Conservation (phyloP, 352 stramenopile genomes). For the Phytophthora constricta region DNA sequence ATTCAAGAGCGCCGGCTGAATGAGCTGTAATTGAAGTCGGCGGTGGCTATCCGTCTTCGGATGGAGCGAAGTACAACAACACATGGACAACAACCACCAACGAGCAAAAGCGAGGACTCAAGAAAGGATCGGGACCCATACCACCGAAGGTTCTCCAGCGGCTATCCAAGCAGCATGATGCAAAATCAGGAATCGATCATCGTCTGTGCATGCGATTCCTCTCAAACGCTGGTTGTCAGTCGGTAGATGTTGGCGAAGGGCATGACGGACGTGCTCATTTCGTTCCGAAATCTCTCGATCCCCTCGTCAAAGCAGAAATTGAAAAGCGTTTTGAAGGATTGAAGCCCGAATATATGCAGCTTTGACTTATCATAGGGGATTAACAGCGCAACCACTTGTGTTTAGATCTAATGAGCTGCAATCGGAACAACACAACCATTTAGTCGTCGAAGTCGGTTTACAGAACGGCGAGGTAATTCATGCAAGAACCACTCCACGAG, state of each 20-base stretch:
- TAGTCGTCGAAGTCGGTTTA: no score
- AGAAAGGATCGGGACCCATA: background rate
- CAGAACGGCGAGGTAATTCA: no score
- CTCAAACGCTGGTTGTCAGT: background rate
- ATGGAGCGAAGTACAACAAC: background rate
- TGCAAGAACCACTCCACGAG: no score
- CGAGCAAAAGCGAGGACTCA: background rate
- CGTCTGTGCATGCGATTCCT: conserved; percentile 2
- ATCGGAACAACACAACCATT: no score
- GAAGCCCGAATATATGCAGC: background rate
- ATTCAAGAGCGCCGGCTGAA: background rate
- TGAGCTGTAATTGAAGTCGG: background rate
- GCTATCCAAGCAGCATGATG: background rate
- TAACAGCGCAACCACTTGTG: background rate
- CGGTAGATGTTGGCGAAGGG: background rate
- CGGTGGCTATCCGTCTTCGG: background rate
- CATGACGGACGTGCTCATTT: conserved; percentile 7
- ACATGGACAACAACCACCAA: background rate
- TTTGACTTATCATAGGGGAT: background rate
- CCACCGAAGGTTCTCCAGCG: background rate
- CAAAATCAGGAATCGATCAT: background rate
- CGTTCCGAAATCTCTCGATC: background rate
- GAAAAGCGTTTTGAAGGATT: background rate
- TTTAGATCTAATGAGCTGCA: no score
- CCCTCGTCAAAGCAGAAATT: conserved; percentile 2